Conservation (phyloP, 768 basidiomycete genomes). For the Leccinum subtestaceum region DNA sequence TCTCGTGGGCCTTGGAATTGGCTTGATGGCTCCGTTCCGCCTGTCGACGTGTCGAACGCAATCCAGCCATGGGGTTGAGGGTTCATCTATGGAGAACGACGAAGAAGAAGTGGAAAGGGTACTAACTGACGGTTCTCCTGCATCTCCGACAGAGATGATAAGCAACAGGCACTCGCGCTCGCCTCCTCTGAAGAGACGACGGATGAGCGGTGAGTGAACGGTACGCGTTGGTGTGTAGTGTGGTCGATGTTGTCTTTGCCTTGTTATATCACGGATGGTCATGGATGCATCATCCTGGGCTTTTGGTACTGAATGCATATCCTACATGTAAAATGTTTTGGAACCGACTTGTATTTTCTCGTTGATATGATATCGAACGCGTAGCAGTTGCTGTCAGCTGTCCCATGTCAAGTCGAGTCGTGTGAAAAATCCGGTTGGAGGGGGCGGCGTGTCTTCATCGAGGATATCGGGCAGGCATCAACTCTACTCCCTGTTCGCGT, state of each 20-base stretch:
- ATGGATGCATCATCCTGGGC: constrained; percentile 5
- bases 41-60: constrained; percentile 40
- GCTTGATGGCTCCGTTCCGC: constrained; percentile 53
- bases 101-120: constrained; percentile 36
- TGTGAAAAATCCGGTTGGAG: constrained; percentile 23
- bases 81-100: constrained; percentile 24
- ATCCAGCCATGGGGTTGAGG: constrained; percentile 9
- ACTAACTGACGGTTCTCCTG: constrained; percentile 21
- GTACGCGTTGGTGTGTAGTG: constrained; percentile 20
- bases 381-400: constrained; percentile 8
- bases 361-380: constrained; percentile 1
- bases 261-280: constrained; percentile 13
- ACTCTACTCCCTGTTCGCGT: constrained; percentile 19
- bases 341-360: constrained; percentile 25
- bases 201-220: constrained; percentile 31
- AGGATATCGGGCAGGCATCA: constrained; percentile 30
- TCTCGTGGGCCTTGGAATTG: constrained; percentile 39
- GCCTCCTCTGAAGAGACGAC: constrained; percentile 53
- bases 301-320: constrained; percentile 21
- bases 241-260: constrained; percentile 12
- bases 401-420: constrained; percentile 6
- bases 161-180: constrained; percentile 25
- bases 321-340: constrained; percentile 36
- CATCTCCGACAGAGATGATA: constrained; percentile 22
- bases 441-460: constrained; percentile 23